A percentile compares a stretch with the other conserved stretches of the same genome.
phyloP scores from a whole-genome alignment of 768 basidiomycete species.

The Auricularia cornea region DNA sequence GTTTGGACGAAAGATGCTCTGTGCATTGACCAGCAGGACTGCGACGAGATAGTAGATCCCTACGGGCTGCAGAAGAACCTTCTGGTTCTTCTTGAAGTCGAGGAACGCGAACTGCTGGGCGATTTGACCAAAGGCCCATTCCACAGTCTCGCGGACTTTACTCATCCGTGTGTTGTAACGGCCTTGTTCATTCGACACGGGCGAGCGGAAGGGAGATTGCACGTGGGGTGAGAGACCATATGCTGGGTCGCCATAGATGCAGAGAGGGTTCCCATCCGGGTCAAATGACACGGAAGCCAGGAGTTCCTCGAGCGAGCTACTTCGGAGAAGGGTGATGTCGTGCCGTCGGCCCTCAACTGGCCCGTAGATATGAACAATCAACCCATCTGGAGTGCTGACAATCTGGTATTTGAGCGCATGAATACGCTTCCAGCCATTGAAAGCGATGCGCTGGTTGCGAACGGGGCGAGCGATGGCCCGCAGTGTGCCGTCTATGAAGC shows the following conservation, averaged over 20 bases:
- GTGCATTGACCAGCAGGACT: constrained; percentile 33
- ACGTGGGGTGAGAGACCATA: constrained; percentile 15
- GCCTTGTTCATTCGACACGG: constrained; percentile 9
- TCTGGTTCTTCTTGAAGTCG: constrained; percentile 15
- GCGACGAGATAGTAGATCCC: constrained; percentile 20
- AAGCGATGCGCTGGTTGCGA: constrained; percentile 7
- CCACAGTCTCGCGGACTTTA: constrained; percentile 17
- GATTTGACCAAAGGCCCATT: constrained; percentile 21
- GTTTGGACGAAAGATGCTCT: constrained; percentile 11
- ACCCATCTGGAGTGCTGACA: constrained; percentile 19
- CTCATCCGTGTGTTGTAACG: constrained; percentile 21
- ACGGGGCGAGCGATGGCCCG: constrained; percentile 11
- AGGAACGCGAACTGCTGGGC: constrained; percentile 18
- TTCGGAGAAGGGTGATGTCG: constrained; percentile 11
- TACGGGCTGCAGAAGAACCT: constrained; percentile 14
- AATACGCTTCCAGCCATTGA: constrained; percentile 20
- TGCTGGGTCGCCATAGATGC: constrained; percentile 20
- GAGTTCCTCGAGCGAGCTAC: constrained; percentile 6
- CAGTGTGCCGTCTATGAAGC: constrained; percentile 21
- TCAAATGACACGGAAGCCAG: constrained; percentile 1
- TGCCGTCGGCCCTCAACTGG: constrained; percentile 15
- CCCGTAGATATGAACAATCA: constrained; percentile 20
- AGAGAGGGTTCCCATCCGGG: constrained; percentile 6
- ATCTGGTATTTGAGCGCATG: constrained; percentile 24
- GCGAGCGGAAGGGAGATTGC: constrained; percentile 13